Percentiles rank a stretch among this genome's conserved stretches.
Evolutionary conservation across 2,329 filamentous ascomycete genomes (phyloP).

Genomic region (Berkeleyomyces rouxiae): DNA sequence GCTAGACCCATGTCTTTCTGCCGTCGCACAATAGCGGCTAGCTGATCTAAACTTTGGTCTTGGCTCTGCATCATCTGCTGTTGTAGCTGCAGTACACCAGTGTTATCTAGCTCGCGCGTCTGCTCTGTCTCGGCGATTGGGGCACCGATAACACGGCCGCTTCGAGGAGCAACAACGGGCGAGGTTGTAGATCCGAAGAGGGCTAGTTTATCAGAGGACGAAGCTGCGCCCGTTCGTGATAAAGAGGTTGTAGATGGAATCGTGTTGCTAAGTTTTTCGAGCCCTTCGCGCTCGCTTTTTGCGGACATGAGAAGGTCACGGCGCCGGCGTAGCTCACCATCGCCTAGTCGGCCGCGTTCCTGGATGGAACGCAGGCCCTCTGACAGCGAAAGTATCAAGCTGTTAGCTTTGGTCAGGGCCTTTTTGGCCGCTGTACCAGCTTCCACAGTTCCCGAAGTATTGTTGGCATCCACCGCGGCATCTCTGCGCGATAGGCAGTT

Average conservation of each 20-base stretch:
- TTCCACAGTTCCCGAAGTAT: constrained; percentile 34
- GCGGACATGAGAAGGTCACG: constrained; percentile 54
- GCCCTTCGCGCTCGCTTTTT: constrained; percentile 55
- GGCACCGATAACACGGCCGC: constrained; percentile 50
- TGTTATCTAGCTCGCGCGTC: constrained; percentile 61
- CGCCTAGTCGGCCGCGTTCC: constrained; percentile 42
- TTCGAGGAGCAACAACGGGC: constrained; percentile 18
- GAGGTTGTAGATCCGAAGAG: constrained; percentile 27
- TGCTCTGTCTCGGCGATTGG: constrained; percentile 59
- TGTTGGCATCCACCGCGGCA: constrained; percentile 25
- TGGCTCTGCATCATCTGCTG: constrained; percentile 58
- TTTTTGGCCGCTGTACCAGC: constrained; percentile 60
- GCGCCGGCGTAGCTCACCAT: constrained; percentile 57
- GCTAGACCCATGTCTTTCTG: constrained; percentile 64
- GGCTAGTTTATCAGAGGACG: constrained; percentile 31
- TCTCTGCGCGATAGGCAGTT: constrained; percentile 52
- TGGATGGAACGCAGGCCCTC: constrained; percentile 45
- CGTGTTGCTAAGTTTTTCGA: constrained; percentile 55
- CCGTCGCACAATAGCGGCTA: constrained; percentile 51
- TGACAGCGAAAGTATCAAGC: constrained; percentile 45
- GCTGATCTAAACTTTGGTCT: constrained; percentile 52
- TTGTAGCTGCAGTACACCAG: constrained; percentile 57
- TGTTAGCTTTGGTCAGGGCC: constrained; percentile 50
- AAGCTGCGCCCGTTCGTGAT: constrained; percentile 24
- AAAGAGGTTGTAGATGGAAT: constrained; percentile 25